Evolutionary conservation across 208 protist species (phyloP), one percentile per base, ranked within the genome.

Genomic region (Acanthamoeba castellanii): DNA sequence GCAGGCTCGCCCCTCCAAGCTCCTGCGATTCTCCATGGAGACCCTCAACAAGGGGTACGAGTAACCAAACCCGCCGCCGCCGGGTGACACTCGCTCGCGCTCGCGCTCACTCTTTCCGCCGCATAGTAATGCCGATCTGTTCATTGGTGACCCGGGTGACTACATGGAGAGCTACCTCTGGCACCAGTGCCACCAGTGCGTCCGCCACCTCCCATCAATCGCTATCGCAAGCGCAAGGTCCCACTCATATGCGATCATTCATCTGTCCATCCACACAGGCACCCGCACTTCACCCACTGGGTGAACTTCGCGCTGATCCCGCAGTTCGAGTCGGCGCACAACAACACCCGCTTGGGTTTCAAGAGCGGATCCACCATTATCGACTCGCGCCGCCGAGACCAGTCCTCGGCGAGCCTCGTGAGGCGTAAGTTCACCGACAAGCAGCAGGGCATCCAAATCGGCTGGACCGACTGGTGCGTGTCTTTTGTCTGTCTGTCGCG

Each of bases 281-380:
- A 93, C 25, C 88, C 88, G 42, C 88, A 93, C 64, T 93, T 81
- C 37, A 93, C 61, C 27, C 88, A 93, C 27, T 93, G 88, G 88
- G 88, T 93, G 37, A 45, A 93, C 14, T 93, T 59, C 30, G n/a
- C 27, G 25, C 64, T 93, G 50, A n/a, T 42, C 42, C 64, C 88
- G 34, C 68, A 61, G 45, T 93, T 93, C 68, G 68, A 78, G 61
- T 92, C 87, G 37, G 27, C 59, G 5, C 16, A 52, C 9, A 68
- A 93, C 64, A 81, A 72, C 61, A 78, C 64, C 27, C 61, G 88
- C 25, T 0, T 50, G 61, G 88, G 88, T 2, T 93, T 93, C 88
- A 93, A 93, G 88, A 93, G 88, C 68, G 88, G 88, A n/a, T 72
- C 88, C 8, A 57, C 88, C 42, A 93, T 93, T 32, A 93, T 93